Evolutionary conservation across 2,329 filamentous ascomycete genomes (phyloP).

Genomic region (Fusarium foetens): DNA sequence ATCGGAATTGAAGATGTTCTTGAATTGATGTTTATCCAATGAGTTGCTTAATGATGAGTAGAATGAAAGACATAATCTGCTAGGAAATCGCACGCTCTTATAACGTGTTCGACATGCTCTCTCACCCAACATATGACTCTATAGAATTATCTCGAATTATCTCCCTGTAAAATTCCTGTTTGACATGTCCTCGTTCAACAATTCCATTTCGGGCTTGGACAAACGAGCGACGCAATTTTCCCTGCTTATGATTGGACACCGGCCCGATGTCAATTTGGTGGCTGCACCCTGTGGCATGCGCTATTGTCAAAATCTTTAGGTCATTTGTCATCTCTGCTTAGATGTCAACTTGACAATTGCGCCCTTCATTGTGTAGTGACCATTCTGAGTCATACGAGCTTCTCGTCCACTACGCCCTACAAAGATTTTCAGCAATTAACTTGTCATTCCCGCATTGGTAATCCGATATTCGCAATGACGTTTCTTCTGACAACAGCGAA

Average conservation of each 20-base stretch:
- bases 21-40: background rate
- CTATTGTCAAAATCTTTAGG: background rate
- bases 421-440: background rate
- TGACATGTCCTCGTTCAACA: background rate
- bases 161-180: background rate
- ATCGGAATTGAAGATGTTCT: background rate
- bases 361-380: background rate
- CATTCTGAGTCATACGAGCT: background rate
- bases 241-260: background rate
- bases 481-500: too few species aligned
- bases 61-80: background rate
- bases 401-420: background rate
- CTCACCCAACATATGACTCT: background rate
- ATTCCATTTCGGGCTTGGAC: background rate
- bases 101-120: background rate
- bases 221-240: background rate
- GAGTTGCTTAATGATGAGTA: background rate
- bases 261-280: background rate
- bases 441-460: background rate
- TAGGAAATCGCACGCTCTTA: background rate
- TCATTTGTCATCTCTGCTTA: background rate
- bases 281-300: background rate
- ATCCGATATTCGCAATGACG: background rate
- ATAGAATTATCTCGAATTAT: background rate
- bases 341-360: background rate